Evolutionary conservation across 495 filamentous ascomycete species (phyloP), one percentile per base, ranked within the genome.

Genomic region (Talaromyces wortmannii): DNA sequence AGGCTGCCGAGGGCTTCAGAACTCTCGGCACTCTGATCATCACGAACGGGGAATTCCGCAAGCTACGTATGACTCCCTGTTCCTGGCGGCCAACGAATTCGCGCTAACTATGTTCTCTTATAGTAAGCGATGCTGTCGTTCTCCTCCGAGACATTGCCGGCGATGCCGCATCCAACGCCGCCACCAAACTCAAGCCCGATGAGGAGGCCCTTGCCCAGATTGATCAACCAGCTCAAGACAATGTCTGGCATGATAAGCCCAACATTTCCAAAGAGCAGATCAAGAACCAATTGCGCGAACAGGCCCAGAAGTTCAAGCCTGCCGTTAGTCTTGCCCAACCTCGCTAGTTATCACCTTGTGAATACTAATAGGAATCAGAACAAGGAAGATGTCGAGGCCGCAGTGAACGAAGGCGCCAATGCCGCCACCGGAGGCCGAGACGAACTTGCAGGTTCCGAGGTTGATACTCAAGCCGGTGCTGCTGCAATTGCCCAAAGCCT

Each of bases 41-140:
- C 66, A 92, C 91, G 56, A 98, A 98, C 59, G 95, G 94, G 56
- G 92, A 97, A 73, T 97, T 97, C 77, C 82, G 91, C 47, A 97
- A 97, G 76, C 82, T 97, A 17, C 71, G 90, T 94, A 78, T 69
- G 89, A 85, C 17, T 29, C 5, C 0, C 8, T 29, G 7, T 48
- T 18, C 2, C 1, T 44, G 2, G 1, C 16, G 1, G 13, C 16
- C 32, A 18, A 4, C 13, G 1, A 8, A 11, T 29, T 33, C n/a
- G 16, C n/a, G 36, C 36, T 40, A 13, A 40, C 13, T n/a, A 48
- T 5, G 7, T 11, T 15, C 23, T 46, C 13, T 23, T 0, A 23
- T 15, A 94, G 90, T 98, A 56, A 90, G 80, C 51, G 94, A 98
- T 76, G 88, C 89, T n/a, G 82, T 80, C 32, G 74, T 91, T 47